These are phyloP conservation scores for Sporothrix variecibatus DNA, from an alignment of 2,329 filamentous ascomycete species.

Conservation along the genomic window DNA sequence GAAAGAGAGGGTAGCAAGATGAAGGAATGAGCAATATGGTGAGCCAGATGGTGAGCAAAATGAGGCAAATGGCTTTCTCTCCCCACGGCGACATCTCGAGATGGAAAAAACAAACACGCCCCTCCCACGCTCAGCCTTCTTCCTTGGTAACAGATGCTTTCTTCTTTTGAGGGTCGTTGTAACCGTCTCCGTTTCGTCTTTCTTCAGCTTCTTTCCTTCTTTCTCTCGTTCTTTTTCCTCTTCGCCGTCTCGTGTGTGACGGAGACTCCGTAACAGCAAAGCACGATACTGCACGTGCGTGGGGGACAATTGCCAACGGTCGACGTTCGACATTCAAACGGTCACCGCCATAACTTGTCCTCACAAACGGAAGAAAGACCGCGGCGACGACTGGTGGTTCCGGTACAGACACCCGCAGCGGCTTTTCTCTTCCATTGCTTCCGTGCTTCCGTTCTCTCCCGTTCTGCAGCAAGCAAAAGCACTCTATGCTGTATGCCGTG, in stretches of 20 bases:
- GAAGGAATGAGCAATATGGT: too few species aligned
- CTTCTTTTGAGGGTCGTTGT: not conserved
- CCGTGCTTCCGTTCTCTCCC: not conserved
- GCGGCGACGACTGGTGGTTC: not conserved
- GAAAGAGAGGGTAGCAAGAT: not conserved
- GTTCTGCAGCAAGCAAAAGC: not conserved
- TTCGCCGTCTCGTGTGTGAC: not conserved
- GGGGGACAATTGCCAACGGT: not conserved
- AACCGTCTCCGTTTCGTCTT: not conserved
- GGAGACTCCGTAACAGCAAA: not conserved
- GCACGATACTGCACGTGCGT: not conserved
- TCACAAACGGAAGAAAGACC: not conserved
- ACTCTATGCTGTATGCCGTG: not conserved
- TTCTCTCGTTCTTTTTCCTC: not conserved
- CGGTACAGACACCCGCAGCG: not conserved
- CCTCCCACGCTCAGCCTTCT: constrained; percentile 5
- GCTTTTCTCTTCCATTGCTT: not conserved
- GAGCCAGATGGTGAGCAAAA: too few species aligned
- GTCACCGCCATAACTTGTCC: too few species aligned
- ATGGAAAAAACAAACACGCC: not conserved
- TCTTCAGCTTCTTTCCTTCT: not conserved
- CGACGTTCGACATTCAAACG: too few species aligned
- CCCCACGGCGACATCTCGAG: not conserved
- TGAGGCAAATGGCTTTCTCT: not conserved
- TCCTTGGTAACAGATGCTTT: not conserved